Conservation (phyloP, 139 green algal species). For the Pseudopediastrum boryanum region DNA sequence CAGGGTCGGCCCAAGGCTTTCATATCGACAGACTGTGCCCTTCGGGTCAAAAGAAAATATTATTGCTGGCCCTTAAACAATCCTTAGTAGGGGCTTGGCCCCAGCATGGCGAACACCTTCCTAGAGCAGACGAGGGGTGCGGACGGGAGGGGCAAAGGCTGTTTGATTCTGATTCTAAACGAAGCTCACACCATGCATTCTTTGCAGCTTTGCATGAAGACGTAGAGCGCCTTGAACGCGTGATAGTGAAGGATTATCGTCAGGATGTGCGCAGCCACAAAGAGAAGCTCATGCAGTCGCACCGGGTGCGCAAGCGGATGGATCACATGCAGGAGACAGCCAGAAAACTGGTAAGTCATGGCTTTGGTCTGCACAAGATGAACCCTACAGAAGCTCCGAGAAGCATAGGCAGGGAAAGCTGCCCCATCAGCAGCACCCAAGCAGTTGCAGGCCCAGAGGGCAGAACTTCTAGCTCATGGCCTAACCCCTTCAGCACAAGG, state of each 20-base stretch:
- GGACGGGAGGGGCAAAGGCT: too few species aligned
- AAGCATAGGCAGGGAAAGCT: too few species aligned
- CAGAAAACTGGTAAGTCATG: constrained; percentile 76
- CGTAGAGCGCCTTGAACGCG: constrained; percentile 86
- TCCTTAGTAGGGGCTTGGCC: background rate
- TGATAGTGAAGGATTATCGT: constrained; percentile 87
- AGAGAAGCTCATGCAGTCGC: constrained; percentile 69
- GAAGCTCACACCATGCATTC: background rate
- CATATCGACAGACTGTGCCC: too few species aligned
- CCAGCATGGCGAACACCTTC: constrained; percentile 83
- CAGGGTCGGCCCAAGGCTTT: too few species aligned
- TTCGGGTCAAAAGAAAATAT: too few species aligned
- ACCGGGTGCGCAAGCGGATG: constrained; percentile 83
- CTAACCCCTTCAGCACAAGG: too few species aligned
- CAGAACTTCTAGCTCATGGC: too few species aligned
- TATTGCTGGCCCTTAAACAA: too few species aligned
- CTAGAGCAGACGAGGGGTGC: constrained; percentile 90
- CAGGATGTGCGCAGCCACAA: constrained; percentile 80
- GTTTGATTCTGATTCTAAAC: too few species aligned
- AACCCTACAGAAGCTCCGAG: too few species aligned
- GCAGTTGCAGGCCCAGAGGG: too few species aligned
- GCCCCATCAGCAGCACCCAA: background rate
- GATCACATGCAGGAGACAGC: constrained; percentile 79
- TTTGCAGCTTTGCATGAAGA: constrained; percentile 87
- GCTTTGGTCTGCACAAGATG: too few species aligned